Evolutionary conservation across 228 moss, liverwort and hornwort species (phyloP).

Genomic region (Sphagnum magellanicum): DNA sequence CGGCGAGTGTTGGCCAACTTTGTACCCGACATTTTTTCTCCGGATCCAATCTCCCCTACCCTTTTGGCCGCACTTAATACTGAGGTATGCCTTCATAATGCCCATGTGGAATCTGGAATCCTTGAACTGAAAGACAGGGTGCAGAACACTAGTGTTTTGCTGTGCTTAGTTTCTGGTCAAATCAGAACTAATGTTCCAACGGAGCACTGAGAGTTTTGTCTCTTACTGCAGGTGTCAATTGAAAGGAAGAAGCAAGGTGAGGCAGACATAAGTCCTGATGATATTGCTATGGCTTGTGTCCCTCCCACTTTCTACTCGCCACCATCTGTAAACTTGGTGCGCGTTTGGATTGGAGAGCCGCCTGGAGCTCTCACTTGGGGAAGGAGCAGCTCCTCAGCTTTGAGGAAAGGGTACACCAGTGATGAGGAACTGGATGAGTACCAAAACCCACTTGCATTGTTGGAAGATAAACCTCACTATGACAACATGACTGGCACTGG

Average conservation of each 20-base stretch:
- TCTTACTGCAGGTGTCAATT: constrained; percentile 50
- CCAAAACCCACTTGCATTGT: constrained; percentile 37
- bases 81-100: constrained; percentile 36
- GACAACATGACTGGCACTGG: constrained; percentile 27
- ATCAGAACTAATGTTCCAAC: too few relatives aligned
- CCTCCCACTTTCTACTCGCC: constrained; percentile 54
- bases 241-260: constrained; percentile 68
- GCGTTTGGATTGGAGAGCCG: constrained; percentile 75
- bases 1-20: constrained; percentile 70
- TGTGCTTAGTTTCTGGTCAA: too few relatives aligned
- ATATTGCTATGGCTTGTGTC: constrained; percentile 59
- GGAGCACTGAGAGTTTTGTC: too few relatives aligned
- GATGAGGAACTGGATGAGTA: constrained; percentile 74
- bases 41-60: constrained; percentile 81
- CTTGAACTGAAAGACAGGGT: too few relatives aligned
- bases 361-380: constrained; percentile 34
- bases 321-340: constrained; percentile 46
- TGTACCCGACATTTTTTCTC: constrained; percentile 80
- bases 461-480: constrained; percentile 61
- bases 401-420: constrained; percentile 78
- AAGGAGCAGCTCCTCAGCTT: constrained; percentile 49
- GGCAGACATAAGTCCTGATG: constrained; percentile 47
- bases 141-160: too few relatives aligned
- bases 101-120: too few relatives aligned
- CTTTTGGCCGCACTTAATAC: constrained; percentile 81